phyloP scores from a whole-genome alignment of 305 asterid species.

The Fraxinus nigra region DNA sequence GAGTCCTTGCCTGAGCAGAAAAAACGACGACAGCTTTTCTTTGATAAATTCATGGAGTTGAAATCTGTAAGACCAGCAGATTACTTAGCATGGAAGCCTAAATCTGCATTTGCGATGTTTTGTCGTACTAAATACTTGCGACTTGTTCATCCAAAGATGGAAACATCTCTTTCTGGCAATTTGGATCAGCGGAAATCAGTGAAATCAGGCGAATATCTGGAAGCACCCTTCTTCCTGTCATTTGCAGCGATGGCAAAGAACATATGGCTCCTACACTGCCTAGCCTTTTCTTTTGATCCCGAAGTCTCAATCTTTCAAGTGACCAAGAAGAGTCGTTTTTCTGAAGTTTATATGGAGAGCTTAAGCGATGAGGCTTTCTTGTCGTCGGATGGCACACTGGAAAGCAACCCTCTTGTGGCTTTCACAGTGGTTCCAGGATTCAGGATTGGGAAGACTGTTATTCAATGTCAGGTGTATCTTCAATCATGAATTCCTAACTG shows the following conservation, averaged over 20 bases:
- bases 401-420: constrained; percentile 52
- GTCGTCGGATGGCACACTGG: constrained; percentile 23
- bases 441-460: constrained; percentile 47
- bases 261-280: constrained; percentile 76
- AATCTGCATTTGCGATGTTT: constrained; percentile 59
- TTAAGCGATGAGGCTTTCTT: constrained; percentile 63
- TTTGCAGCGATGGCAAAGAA: constrained; percentile 76
- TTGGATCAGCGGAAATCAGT: constrained; percentile 45
- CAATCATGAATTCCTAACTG: neutral
- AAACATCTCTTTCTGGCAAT: constrained; percentile 56
- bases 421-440: constrained; percentile 72
- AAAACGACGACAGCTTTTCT: constrained; percentile 27
- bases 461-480: constrained; percentile 69
- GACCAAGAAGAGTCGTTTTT: constrained; percentile 46
- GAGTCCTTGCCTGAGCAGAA: constrained; percentile 25
- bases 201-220: constrained; percentile 54
- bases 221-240: constrained; percentile 48
- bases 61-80: constrained; percentile 48
- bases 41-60: constrained; percentile 52
- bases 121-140: constrained; percentile 52
- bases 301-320: constrained; percentile 55
- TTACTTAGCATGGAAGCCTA: constrained; percentile 71
- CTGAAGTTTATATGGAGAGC: constrained; percentile 80
- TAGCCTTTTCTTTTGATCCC: constrained; percentile 60
- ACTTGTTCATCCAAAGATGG: constrained; percentile 68